Base-by-base conservation (phyloP, 192 early-diverging fungal species). In the Obelidium mucronatum region DNA sequence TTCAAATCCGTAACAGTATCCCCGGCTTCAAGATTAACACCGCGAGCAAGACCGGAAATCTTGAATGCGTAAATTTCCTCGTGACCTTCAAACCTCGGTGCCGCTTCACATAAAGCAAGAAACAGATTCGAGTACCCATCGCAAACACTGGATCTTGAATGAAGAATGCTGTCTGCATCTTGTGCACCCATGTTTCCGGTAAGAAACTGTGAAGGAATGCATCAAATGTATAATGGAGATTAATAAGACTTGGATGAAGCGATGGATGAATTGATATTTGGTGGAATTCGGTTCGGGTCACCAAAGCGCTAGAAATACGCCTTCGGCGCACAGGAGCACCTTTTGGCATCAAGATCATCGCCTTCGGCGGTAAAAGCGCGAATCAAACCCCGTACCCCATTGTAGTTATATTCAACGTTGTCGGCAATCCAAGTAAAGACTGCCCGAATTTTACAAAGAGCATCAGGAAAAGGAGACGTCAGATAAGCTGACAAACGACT, bases 111-210 rank as follows among this genome's bases (percentile, higher is more conserved):
- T 2, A 90, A 78, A n/a, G 80, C 84, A 54, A 83, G 70, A 75
- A 83, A 89, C 28, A 90, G 66, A 37, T 81, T 84, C 24, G 86
- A 68, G 73, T 89, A 90, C 17, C 88, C 87, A 62, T 85, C 88
- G 67, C 87, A 89, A 66, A 90, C 87, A 34, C 78, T 79, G 62
- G 69, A 39, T 33, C 88, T 78, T 37, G 37, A 76, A 84, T 28
- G 22, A 2, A 74, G 55, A 31, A 74, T 56, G 4, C 35, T n/a
- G 24, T 74, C 40, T 3, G 58, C 58, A 33, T 48, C 42, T 63
- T 74, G 72, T 34, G 72, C 40, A 15, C 31, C 30, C 2, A 40
- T 22, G 13, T 30, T 26, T 8, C 33, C 33, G 4, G 56, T 17
- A 13, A 40, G 15, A 48, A 48, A 19, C 44, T 48, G 19, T 48